phyloP scores from a whole-genome alignment of 768 basidiomycete genomes.

The Polyporus arcularius region DNA sequence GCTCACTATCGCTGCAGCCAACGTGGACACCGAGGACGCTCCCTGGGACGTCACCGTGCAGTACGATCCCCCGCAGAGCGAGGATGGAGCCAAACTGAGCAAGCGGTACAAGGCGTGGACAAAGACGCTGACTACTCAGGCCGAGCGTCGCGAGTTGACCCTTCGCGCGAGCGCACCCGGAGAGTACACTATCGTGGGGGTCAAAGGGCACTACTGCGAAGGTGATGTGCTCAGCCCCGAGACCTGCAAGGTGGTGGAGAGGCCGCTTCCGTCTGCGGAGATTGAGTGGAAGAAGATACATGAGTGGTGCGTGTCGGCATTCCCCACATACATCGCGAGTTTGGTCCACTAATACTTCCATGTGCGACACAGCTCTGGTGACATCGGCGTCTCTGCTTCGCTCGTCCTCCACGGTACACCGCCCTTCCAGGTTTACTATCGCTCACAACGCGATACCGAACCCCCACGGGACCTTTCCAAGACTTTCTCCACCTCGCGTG shows the following conservation, averaged over 20 bases:
- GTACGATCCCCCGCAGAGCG: slow-evolving; percentile 55
- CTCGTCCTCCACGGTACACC: slow-evolving; percentile 86
- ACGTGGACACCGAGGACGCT: slow-evolving; percentile 61
- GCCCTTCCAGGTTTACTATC: slow-evolving; percentile 85
- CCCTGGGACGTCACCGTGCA: slow-evolving; percentile 67
- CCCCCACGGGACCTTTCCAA: slow-evolving; percentile 57
- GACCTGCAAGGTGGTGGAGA: slow-evolving; percentile 72
- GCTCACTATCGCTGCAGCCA: slow-evolving; percentile 53
- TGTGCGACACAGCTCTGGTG: slow-evolving; percentile 63
- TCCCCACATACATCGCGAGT: not conserved
- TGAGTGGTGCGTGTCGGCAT: slow-evolving; percentile 64
- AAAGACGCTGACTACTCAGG: slow-evolving; percentile 56
- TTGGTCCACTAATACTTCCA: not conserved
- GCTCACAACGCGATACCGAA: slow-evolving; percentile 69
- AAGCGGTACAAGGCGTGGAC: slow-evolving; percentile 62
- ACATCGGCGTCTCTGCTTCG: slow-evolving; percentile 87
- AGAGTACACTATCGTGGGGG: slow-evolving; percentile 69
- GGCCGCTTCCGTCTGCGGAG: slow-evolving; percentile 77
- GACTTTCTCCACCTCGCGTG: slow-evolving; percentile 68
- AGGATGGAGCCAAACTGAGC: slow-evolving; percentile 32
- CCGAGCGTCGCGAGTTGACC: slow-evolving; percentile 43
- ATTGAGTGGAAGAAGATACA: slow-evolving; percentile 89
- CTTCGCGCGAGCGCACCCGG: slow-evolving; percentile 66
- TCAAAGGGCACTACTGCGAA: slow-evolving; percentile 78
- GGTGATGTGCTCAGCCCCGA: slow-evolving; percentile 87